Conservation (phyloP, 192 early-diverging fungal genomes). For the Hyaloraphidium curvatum region DNA sequence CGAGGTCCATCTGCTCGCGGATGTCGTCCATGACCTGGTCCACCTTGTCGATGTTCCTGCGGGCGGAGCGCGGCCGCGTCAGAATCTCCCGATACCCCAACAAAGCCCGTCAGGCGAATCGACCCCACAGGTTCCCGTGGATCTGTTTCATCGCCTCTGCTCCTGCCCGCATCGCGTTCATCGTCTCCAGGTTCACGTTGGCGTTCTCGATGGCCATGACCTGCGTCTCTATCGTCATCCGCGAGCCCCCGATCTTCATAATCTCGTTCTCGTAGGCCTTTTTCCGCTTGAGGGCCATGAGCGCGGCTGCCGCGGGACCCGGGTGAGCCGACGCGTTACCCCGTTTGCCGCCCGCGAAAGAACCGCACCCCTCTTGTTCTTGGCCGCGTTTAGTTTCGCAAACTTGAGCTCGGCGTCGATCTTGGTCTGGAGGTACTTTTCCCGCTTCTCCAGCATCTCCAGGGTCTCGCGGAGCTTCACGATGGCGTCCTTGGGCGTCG, state of each 20-base stretch:
- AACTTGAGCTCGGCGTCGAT: constrained; percentile 68
- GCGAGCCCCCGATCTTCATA: constrained; percentile 68
- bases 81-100: background rate
- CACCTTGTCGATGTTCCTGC: constrained; percentile 79
- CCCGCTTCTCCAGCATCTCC: constrained; percentile 88
- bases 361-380: constrained; percentile 66
- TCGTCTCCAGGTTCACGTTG: constrained; percentile 85
- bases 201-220: constrained; percentile 90
- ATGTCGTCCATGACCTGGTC: constrained; percentile 94
- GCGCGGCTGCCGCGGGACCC: constrained; percentile 40
- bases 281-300: constrained; percentile 91
- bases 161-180: constrained; percentile 84
- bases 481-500: constrained; percentile 84
- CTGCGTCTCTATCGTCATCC: constrained; percentile 84
- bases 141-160: constrained; percentile 86
- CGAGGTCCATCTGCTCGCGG: constrained; percentile 89
- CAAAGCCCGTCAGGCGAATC: background rate
- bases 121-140: constrained; percentile 60
- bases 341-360: too few relatives aligned
- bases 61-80: background rate
- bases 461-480: constrained; percentile 73
- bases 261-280: constrained; percentile 66
- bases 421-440: constrained; percentile 66
- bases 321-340: too few relatives aligned
- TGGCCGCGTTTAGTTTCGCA: constrained; percentile 76